Base-by-base conservation (phyloP, 345 rosid species). In the Litchi chinensis region DNA sequence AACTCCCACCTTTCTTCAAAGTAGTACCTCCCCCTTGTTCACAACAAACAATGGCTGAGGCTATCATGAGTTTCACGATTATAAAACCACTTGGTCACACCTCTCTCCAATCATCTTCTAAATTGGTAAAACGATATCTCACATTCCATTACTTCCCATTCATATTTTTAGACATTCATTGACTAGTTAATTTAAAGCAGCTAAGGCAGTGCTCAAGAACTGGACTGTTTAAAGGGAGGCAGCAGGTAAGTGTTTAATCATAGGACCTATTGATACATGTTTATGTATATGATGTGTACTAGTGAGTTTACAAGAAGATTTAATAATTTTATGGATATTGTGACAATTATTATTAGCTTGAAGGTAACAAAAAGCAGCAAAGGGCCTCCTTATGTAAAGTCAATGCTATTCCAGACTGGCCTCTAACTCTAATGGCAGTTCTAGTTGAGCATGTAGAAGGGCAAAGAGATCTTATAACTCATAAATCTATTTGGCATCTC, bases 391-490 rank as follows among this genome's bases (percentile, higher is more conserved):
- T 79, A 4, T 56, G 88, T 76, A 85, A 68, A 81, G 88, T 84
- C 76, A 87, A 86, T 64, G 96, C 92, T 64, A 26, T 92, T 50
- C 97, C 95, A 68, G 93, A 93, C 73, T 85, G 84, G 89, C 90
- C 92, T 79, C 79, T 91, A 74, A 92, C 92, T 79, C 77, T 93
- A 75, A 92, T 95, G 97, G 98, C 98, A 11, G 92, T 95, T 74
- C 46, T 93, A 52, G 95, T 93, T 46, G 90, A 95, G 81, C 97
- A 92, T 32, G 75, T 86, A 24, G 92, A 90, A 64, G 98, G 95
- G 50, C 87, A 88, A 81, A 89, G 90, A 79, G 98, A 91, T 40
- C 79, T 91, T 68, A 81, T 90, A 69, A 91, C 93, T 63, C 60
- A 85, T 79, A 95, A 93, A 84, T 90, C 93, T 7, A 76, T 92